Evolutionary conservation across 176 grass and related monocot species (phyloP), one percentile per base, ranked within the genome.

Genomic region (Aegilops bicornis): DNA sequence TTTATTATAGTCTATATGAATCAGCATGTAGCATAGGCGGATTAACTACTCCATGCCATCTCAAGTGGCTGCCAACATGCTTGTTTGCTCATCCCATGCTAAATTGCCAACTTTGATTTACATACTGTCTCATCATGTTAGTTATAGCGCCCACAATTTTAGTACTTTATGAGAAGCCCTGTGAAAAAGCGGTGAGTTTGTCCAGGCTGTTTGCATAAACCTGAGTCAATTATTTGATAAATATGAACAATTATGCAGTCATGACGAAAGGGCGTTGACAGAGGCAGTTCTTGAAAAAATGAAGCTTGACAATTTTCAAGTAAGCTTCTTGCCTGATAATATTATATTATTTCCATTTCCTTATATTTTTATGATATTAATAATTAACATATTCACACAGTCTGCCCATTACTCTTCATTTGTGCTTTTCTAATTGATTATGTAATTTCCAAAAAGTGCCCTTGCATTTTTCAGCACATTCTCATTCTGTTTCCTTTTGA

Each of bases 301-400:
- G 82, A 92, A 92, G 80, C 97, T 99, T 70, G 90, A 92, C 47
- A 99, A 96, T 86, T 96, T 96, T 61, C 97, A 99, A 83, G 97
- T 96, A 94, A 83, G 78, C 32, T 89, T 56, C 66, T 81, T 19
- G 14, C 15, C 59, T 69, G 20, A 87, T 82, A 32, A 87, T 82
- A 25, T 74, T 80, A 11, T 62, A 32, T 63, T 79, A 19, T 23
- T 87, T 6, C 2, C 70, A 67, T 84, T 87, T 68, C 13, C 25
- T 86, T 61, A 75, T 52, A 8, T 84, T 85, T 36, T 76, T 22
- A 69, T 74, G 27, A 87, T 79, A 39, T 54, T 47, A 86, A 75
- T 6, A 43, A 78, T 12, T 39, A 8, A 23, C 7, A 11, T 31
- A 11, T 90, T 32, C 20, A 59, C 6, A 7, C 58, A 10, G 52